A percentile compares a stretch with the other conserved stretches of the same genome.
Evolutionary conservation across 371 early-diverging fungal species (phyloP).

Genomic region (Mortierella sp.): DNA sequence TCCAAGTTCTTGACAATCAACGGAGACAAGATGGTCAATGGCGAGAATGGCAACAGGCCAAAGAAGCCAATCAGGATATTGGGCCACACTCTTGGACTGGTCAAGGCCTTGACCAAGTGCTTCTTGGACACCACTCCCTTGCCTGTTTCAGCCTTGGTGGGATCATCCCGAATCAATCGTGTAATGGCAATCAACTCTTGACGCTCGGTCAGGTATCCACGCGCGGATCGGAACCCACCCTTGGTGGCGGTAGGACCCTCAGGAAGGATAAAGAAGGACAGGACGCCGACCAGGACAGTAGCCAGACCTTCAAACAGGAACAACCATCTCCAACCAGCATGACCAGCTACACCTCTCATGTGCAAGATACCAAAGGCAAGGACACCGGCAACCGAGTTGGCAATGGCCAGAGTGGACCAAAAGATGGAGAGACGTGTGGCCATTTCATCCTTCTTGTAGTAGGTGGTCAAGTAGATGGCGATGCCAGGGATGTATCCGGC

Average conservation of each 20-base stretch:
- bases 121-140: constrained; percentile 55
- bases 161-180: constrained; percentile 63
- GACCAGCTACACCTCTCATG: constrained; percentile 56
- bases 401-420: constrained; percentile 59
- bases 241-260: constrained; percentile 54
- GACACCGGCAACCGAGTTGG: constrained; percentile 59
- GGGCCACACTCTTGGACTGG: constrained; percentile 58
- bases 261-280: constrained; percentile 61
- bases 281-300: constrained; percentile 47
- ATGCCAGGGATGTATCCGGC: constrained; percentile 64
- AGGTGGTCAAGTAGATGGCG: constrained; percentile 57
- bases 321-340: constrained; percentile 59
- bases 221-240: constrained; percentile 52
- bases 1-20: constrained; percentile 57
- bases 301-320: constrained; percentile 55
- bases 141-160: constrained; percentile 58
- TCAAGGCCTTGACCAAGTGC: constrained; percentile 56
- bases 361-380: constrained; percentile 58
- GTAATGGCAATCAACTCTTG: constrained; percentile 63
- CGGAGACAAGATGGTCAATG: constrained; percentile 60
- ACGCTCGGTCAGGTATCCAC: constrained; percentile 57
- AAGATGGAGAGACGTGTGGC: constrained; percentile 58
- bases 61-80: constrained; percentile 56
- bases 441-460: constrained; percentile 59
- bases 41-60: constrained; percentile 57